Evolutionary conservation across 192 early-diverging fungal species (phyloP), one percentile per base, ranked within the genome.

Genomic region (Coemansia guatemalensis): DNA sequence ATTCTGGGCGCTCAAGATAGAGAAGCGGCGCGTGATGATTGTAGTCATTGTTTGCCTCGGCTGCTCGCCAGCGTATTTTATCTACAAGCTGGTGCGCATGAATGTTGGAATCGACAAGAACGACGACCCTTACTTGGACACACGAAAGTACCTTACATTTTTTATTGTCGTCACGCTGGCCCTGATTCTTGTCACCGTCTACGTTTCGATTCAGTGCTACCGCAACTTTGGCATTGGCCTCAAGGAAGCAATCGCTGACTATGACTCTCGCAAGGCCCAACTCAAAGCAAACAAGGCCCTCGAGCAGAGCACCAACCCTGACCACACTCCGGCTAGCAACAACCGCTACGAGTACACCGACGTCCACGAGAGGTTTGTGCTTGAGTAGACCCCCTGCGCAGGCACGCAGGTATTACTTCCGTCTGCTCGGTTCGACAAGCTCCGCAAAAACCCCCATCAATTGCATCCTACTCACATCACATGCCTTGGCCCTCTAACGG

Each of bases 231-330:
- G 75, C 21, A 76, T 71, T 14, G 82, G 82, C 0, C 72, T 84
- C 25, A 73, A 78, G 52, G 78, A 81, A 22, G 82, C 78, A 1
- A 83, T 80, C 25, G 72, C 70, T 14, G 71, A 78, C 50, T 83
- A 83, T 49, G 72, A 83, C 44, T 56, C 67, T 8, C 66, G 75
- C 62, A 83, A 83, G 65, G 92, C 96, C 21, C 87, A 57, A 74
- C 82, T 88, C 65, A 94, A 82, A 54, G 75, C 74, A 26, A 77
- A 74, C 39, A 63, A 52, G 18, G 67, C 64, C 6, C 44, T 73
- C 33, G 33, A 27, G 18, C 56, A 51, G 17, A 53, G 58, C 52
- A 23, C 58, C 12, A 44, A 20, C 25, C 23, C 52, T 7, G 72
- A 68, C 35, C 5, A 24, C 18, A 39, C 26, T n/a, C 23, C 60